Evolutionary conservation across 192 early-diverging fungal species (phyloP), one percentile per base, ranked within the genome.

Genomic region (Umbelopsis vinacea): DNA sequence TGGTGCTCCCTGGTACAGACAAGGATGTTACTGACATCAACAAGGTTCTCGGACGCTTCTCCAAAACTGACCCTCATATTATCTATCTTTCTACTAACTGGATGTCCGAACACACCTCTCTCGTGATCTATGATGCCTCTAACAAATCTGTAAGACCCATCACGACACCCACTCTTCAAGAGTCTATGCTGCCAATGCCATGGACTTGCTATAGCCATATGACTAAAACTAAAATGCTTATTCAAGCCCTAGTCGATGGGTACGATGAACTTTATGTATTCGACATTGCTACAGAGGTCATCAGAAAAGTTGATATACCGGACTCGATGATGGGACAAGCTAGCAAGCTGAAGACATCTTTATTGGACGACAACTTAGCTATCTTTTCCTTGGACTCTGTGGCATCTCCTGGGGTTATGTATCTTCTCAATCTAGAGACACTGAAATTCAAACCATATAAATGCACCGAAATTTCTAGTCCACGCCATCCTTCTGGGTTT

Each of bases 21-120:
- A 43, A 47, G 19, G 26, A 46, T 24, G 21, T 11, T 9, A 21
- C 26, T 17, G 45, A 9, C 19, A 24, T n/a, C 14, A 40, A 15
- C 14, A 40, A 15, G 8, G 5, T 23, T 7, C 22, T 37, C 47
- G 67, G 45, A 12, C 15, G 67, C 11, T 68, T 68, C 21, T 68
- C 67, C 2, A 68, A 47, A 12, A 68, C 45, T 14, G 67, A 68
- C 23, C 43, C 67, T 14, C 45, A 46, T 24, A 3, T 68, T 15
- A 3, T 68, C 3, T 68, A 68, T 10, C 40, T 68, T 9, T 29
- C 9, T 1, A 68, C 67, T 19, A 48, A 68, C 43, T 68, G 67
- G 67, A 68, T 68, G 67, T 68, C 67, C 6, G 67, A 68, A 17
- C 22, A 37, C 67, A 45, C 45, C 17, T 68, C 67, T 15, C 9